Base-by-base conservation (phyloP, 2,329 filamentous ascomycete species). In the Gnomoniopsis smithogilvyi region DNA sequence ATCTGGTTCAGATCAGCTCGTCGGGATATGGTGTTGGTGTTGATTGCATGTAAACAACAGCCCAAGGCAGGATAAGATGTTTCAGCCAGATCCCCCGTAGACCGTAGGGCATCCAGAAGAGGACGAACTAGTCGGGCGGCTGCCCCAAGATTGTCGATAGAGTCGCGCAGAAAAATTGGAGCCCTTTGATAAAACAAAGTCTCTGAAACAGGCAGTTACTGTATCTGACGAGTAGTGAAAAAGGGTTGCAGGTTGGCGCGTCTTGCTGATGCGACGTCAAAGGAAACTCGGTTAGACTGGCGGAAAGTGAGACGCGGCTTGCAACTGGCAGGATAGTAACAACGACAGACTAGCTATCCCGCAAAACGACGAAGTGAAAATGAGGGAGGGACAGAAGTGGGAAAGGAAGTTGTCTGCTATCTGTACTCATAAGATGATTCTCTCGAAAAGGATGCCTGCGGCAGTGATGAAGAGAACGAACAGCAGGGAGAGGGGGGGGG, bases 141-240 rank as follows among this genome's bases (percentile, higher is more conserved):
- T 52, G 46, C 50, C 41, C 33, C 30, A 38, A 34, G 59, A 22
- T 19, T 58, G 59, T 47, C 30, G 45, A 21, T 50, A 45, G 14
- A 45, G 46, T 61, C 36, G 51, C 51, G 50, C 59, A 61, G n/a
- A 48, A 50, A 48, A 50, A 41, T 36, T 36, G 49, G 51, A 54
- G 50, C 33, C n/a, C 21, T 6, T n/a, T 22, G 17, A 19, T 12
- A n/a, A 30, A 43, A 58, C 59, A 36, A 54, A 51, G 46, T 52
- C 52, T 46, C 51, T 58, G 55, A 61, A 58, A 58, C 26, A 48
- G 59, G 51, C 10, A 24, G 46, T 52, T 4, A 45, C 14, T 49
- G 22, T n/a, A 15, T 43, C 38, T 24, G 47, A 26, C 38, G 30
- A 17, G 6, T 49, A 12, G 12, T 34, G 21, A 33, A 14, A n/a